phyloP scores from a whole-genome alignment of 2,329 filamentous ascomycete species.

The Epichloe coenophiala region DNA sequence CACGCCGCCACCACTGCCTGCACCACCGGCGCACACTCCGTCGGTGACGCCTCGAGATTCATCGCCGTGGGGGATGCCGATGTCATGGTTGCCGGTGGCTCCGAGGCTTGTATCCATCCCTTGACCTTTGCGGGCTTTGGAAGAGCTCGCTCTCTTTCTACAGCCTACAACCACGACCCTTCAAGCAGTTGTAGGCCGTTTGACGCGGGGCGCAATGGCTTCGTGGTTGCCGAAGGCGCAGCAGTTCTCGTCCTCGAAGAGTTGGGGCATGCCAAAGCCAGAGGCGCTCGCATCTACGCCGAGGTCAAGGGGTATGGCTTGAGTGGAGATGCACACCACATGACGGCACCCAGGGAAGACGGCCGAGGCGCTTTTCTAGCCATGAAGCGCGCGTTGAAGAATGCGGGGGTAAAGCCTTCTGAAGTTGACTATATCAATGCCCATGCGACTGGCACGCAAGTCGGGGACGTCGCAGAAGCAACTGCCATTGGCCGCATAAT shows the following conservation, averaged over 20 bases:
- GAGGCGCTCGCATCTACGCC: slow-evolving; percentile 74
- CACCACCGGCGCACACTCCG: slow-evolving; percentile 87
- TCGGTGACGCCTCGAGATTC: slow-evolving; percentile 87
- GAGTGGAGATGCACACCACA: slow-evolving; percentile 82
- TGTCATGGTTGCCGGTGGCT: slow-evolving; percentile 91
- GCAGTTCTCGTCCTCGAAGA: slow-evolving; percentile 83
- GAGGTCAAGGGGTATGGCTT: slow-evolving; percentile 82
- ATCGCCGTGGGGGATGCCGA: slow-evolving; percentile 79
- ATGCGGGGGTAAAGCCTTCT: slow-evolving; percentile 54
- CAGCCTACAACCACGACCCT: slow-evolving; percentile 63
- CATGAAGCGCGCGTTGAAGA: slow-evolving; percentile 71
- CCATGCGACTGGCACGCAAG: slow-evolving; percentile 75
- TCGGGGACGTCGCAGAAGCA: slow-evolving; percentile 85
- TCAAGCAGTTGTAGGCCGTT: slow-evolving; percentile 70
- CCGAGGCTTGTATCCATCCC: slow-evolving; percentile 92
- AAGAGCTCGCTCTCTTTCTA: slow-evolving; percentile 73
- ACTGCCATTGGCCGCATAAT: slow-evolving; percentile 67
- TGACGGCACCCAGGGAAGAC: slow-evolving; percentile 77
- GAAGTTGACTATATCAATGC: slow-evolving; percentile 88
- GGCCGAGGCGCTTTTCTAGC: slow-evolving; percentile 70
- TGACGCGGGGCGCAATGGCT: slow-evolving; percentile 65
- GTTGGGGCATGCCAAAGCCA: slow-evolving; percentile 67
- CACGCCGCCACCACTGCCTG: slow-evolving; percentile 90
- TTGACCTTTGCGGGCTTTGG: slow-evolving; percentile 87
- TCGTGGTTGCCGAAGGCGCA: slow-evolving; percentile 87